phyloP scores from a whole-genome alignment of 1,284 basidiomycete genomes.

The Schizophyllum amplum region DNA sequence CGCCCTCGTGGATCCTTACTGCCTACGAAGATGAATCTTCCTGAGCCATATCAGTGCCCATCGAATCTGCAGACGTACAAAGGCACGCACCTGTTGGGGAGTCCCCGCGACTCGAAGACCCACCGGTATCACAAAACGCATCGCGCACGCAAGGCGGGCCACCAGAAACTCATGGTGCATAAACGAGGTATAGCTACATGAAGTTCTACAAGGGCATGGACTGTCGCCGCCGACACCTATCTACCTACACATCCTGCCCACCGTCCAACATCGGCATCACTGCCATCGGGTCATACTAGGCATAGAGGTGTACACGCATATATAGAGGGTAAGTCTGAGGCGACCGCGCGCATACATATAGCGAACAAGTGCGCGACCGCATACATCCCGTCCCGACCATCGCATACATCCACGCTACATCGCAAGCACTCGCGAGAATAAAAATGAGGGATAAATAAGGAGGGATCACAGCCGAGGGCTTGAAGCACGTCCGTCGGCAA shows the following conservation, averaged over 20 bases:
- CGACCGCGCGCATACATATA: neutral
- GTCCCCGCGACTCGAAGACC: too few species aligned
- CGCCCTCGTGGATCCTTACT: neutral
- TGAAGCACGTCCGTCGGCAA: conserved; percentile 7
- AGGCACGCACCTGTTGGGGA: neutral
- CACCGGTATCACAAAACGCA: too few species aligned
- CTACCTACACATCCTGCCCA: neutral
- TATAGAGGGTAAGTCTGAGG: neutral
- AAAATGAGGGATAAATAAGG: neutral
- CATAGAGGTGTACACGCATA: neutral
- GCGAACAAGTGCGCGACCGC: too few species aligned
- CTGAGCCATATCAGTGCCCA: neutral
- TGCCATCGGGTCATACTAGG: neutral
- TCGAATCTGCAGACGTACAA: neutral
- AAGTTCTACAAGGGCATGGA: neutral
- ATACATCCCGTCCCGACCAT: too few species aligned
- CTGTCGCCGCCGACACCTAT: neutral
- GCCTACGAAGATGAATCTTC: too few species aligned
- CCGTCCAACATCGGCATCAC: neutral
- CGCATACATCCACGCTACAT: neutral
- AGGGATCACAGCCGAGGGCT: neutral
- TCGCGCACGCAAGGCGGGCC: too few species aligned
- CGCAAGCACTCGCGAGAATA: neutral
- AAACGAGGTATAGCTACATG: neutral
- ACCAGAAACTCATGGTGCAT: neutral